A percentile compares a stretch with the other conserved stretches of the same genome.
These are phyloP conservation scores for Ziziphus jujuba DNA, from an alignment of 306 rosid species.

Conservation along the genomic window DNA sequence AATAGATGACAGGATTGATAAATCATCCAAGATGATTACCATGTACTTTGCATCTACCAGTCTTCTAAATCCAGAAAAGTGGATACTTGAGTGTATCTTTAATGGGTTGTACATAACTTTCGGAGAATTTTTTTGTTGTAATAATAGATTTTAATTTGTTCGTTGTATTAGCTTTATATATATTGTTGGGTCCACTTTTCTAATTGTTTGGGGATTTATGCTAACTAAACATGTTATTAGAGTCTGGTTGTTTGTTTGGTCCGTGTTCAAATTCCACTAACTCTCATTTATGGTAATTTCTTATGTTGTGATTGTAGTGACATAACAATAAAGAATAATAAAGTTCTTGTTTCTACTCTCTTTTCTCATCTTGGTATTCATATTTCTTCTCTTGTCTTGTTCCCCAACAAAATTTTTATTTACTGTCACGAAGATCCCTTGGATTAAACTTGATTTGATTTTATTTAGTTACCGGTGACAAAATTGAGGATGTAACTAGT, in stretches of 20 bases:
- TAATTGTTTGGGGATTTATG: too few relatives aligned
- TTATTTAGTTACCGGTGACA: neutral
- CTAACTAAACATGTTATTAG: too few relatives aligned
- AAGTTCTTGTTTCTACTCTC: constrained; percentile 8
- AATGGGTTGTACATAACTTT: constrained; percentile 23
- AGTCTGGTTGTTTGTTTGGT: too few relatives aligned
- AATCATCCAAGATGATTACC: neutral
- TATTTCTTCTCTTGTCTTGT: neutral
- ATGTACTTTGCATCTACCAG: neutral
- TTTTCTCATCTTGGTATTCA: neutral
- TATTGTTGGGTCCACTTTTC: too few relatives aligned
- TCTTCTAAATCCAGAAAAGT: constrained; percentile 1
- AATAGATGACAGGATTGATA: neutral
- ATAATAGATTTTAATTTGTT: neutral
- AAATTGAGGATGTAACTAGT: neutral
- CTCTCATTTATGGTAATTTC: too few relatives aligned
- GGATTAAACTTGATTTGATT: neutral
- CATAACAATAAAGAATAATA: neutral
- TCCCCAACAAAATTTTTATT: neutral
- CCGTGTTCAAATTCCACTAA: too few relatives aligned
- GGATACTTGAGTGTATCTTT: constrained; percentile 15
- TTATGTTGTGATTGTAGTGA: too few relatives aligned
- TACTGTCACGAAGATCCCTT: neutral
- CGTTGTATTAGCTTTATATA: too few relatives aligned
- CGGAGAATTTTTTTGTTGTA: neutral